phyloP scores from a whole-genome alignment of 2,329 filamentous ascomycete species.

The Fusarium sp. region DNA sequence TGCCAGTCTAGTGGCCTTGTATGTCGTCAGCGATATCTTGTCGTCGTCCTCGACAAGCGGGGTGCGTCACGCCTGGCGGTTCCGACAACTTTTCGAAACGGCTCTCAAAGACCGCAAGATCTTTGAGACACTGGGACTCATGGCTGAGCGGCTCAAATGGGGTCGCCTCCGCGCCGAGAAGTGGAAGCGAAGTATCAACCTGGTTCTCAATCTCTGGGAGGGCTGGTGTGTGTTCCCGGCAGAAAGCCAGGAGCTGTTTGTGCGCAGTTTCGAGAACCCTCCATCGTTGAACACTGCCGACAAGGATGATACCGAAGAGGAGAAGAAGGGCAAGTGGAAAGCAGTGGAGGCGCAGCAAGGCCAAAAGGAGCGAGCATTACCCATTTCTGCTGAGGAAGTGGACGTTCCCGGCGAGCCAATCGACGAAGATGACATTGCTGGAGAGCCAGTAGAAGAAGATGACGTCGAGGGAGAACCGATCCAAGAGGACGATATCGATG shows the following conservation, averaged over 20 bases:
- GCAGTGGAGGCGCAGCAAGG: conserved; percentile 56
- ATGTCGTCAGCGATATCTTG: conserved; percentile 81
- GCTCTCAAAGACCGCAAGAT: conserved; percentile 75
- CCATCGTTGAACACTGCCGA: conserved; percentile 57
- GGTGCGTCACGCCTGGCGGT: conserved; percentile 88
- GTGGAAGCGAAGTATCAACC: conserved; percentile 81
- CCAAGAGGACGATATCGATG: conserved; percentile 61
- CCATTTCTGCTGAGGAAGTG: conserved; percentile 53
- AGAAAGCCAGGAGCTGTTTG: conserved; percentile 78
- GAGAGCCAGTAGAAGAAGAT: conserved; percentile 57
- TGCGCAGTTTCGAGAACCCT: conserved; percentile 77
- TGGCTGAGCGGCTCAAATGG: conserved; percentile 81
- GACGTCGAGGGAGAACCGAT: conserved; percentile 63
- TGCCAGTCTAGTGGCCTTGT: conserved; percentile 83
- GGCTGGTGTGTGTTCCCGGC: conserved; percentile 80
- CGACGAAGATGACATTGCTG: conserved; percentile 55
- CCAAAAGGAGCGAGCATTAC: conserved; percentile 30
- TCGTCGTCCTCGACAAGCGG: conserved; percentile 81
- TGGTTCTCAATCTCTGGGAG: conserved; percentile 78
- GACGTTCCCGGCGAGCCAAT: conserved; percentile 62
- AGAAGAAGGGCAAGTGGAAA: conserved; percentile 62
- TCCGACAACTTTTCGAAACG: conserved; percentile 81
- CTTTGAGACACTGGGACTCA: conserved; percentile 80
- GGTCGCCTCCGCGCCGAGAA: conserved; percentile 85
- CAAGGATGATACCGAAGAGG: conserved; percentile 39